Evolutionary conservation across 306 rosid genomes (phyloP).

Genomic region (Lablab purpureus): DNA sequence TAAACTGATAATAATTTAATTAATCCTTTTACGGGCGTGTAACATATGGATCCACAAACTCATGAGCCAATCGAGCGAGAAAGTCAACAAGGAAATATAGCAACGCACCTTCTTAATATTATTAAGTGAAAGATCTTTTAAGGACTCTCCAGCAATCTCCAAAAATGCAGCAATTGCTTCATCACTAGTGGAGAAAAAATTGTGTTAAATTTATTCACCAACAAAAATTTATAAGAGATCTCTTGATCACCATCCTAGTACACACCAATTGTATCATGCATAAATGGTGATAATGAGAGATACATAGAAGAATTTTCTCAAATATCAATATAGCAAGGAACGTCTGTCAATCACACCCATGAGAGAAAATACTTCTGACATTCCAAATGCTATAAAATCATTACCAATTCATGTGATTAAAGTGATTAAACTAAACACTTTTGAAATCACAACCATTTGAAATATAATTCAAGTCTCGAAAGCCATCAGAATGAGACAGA

Average conservation of each 20-base stretch:
- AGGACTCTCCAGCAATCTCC: conserved; percentile 62
- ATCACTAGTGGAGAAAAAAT: conserved; percentile 58
- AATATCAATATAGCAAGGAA: conserved; percentile 21
- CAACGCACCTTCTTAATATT: conserved; percentile 65
- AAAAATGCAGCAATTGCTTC: conserved; percentile 85
- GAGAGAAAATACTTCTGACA: not conserved
- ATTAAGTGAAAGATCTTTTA: conserved; percentile 82
- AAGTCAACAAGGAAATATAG: conserved; percentile 20
- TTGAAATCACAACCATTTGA: not conserved
- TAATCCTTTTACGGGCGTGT: conserved; percentile 14
- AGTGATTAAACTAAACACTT: too few relatives aligned
- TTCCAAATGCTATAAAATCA: conserved; percentile 29
- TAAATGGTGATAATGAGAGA: conserved; percentile 2
- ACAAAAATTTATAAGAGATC: not conserved
- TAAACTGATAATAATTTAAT: conserved; percentile 1
- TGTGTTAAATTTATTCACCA: conserved; percentile 30
- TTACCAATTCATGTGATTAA: not conserved
- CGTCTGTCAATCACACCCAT: not conserved
- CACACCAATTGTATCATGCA: conserved; percentile 4
- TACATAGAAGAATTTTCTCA: conserved; percentile 10
- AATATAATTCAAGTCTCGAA: not conserved
- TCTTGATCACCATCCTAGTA: not conserved
- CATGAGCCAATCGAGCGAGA: not conserved
- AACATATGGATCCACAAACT: not conserved
- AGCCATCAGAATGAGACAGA: conserved; percentile 17